These are phyloP conservation scores for Furcasterigmium sp. DNA, from an alignment of 2,329 filamentous ascomycete species.

Conservation along the genomic window DNA sequence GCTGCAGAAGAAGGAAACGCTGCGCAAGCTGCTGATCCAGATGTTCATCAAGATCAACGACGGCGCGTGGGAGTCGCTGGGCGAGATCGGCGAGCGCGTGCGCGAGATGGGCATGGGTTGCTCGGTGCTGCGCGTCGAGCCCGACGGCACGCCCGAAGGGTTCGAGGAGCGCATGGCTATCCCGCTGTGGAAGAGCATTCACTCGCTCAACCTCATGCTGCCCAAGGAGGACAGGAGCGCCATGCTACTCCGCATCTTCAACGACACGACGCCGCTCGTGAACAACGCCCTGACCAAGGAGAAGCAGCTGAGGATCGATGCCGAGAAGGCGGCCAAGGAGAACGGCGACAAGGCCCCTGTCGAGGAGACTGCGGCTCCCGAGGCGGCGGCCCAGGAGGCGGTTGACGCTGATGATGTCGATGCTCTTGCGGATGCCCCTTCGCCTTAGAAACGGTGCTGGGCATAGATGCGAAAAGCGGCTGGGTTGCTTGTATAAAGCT, in stretches of 20 bases:
- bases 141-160: slow-evolving; percentile 55
- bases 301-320: slow-evolving; percentile 24
- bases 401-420: not conserved
- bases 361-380: not conserved
- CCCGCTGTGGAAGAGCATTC: slow-evolving; percentile 88
- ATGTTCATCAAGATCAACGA: slow-evolving; percentile 91
- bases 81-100: slow-evolving; percentile 83
- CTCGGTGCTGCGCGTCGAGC: slow-evolving; percentile 80
- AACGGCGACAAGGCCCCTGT: not conserved
- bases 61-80: slow-evolving; percentile 68
- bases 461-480: too few relatives aligned
- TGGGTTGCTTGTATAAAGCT: too few relatives aligned
- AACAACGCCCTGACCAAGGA: slow-evolving; percentile 57
- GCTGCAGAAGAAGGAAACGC: slow-evolving; percentile 71
- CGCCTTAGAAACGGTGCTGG: too few relatives aligned
- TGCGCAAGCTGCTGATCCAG: slow-evolving; percentile 79
- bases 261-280: slow-evolving; percentile 79
- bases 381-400: not conserved
- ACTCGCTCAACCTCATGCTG: slow-evolving; percentile 93
- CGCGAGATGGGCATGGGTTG: slow-evolving; percentile 82
- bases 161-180: slow-evolving; percentile 78
- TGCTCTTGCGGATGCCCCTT: slow-evolving; percentile 1
- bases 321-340: slow-evolving; percentile 23
- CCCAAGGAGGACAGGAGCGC: slow-evolving; percentile 94
- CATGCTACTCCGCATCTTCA: slow-evolving; percentile 86